phyloP scores from a whole-genome alignment of 371 early-diverging fungal genomes.

The Mucor sp. region DNA sequence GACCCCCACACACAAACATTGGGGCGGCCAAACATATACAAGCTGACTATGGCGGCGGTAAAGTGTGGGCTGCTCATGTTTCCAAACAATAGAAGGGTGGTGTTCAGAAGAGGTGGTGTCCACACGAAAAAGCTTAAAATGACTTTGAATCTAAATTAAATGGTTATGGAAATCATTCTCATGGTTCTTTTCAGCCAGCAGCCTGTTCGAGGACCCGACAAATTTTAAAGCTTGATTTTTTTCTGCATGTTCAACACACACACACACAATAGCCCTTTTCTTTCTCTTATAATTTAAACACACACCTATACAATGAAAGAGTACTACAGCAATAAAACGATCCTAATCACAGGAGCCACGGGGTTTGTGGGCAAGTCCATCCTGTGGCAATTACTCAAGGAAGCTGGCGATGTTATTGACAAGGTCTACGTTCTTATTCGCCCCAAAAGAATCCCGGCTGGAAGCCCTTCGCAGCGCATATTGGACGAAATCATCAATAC shows the following conservation, averaged over 20 bases:
- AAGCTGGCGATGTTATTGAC: slow-evolving; percentile 20
- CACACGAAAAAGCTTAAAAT: not conserved
- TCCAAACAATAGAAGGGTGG: not conserved
- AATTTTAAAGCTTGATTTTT: not conserved
- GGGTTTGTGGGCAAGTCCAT: slow-evolving; percentile 60
- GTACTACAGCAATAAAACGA: slow-evolving; percentile 24
- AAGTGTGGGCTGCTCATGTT: too few species aligned
- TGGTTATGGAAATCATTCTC: not conserved
- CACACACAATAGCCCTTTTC: not conserved
- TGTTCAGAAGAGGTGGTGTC: not conserved
- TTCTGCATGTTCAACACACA: not conserved
- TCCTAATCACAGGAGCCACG: slow-evolving; percentile 57
- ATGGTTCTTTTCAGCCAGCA: not conserved
- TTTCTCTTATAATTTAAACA: not conserved
- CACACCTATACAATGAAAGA: slow-evolving; percentile 5
- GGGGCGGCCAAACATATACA: not conserved
- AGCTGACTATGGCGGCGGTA: not conserved
- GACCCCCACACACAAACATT: not conserved
- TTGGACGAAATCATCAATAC: slow-evolving; percentile 29
- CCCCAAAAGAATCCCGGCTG: slow-evolving; percentile 27
- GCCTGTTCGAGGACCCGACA: slow-evolving; percentile 1
- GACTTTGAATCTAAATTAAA: not conserved
- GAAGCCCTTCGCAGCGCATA: slow-evolving; percentile 29
- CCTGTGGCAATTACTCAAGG: slow-evolving; percentile 44
- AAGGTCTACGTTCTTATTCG: slow-evolving; percentile 33